Evolutionary conservation across 805 yeast genomes (phyloP).

Genomic region (Isabelozyma pseudorhagii): DNA sequence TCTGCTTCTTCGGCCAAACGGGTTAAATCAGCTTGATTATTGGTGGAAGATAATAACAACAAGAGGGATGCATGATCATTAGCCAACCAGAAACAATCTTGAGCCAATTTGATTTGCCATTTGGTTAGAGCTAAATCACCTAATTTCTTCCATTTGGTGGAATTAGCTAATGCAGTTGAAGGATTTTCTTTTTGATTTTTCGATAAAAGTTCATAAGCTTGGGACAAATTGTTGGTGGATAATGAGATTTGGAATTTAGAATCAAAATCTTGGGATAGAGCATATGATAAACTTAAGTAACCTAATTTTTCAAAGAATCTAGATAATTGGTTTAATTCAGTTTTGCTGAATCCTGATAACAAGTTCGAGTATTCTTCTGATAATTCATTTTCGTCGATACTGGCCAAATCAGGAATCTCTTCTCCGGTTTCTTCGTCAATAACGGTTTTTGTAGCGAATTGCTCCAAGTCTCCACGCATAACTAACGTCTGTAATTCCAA

Average conservation of each 20-base stretch:
- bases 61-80: slow-evolving; percentile 79
- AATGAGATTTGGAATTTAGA: slow-evolving; percentile 90
- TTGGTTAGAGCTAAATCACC: slow-evolving; percentile 81
- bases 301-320: slow-evolving; percentile 95
- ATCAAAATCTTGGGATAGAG: slow-evolving; percentile 81
- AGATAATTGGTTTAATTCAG: slow-evolving; percentile 74
- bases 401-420: slow-evolving; percentile 33
- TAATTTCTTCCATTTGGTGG: slow-evolving; percentile 77
- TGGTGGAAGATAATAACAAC: slow-evolving; percentile 77
- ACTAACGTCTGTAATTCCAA: slow-evolving; percentile 95
- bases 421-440: slow-evolving; percentile 38
- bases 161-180: slow-evolving; percentile 34
- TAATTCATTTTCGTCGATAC: slow-evolving; percentile 53
- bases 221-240: slow-evolving; percentile 62
- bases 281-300: slow-evolving; percentile 74
- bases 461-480: slow-evolving; percentile 89
- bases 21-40: slow-evolving; percentile 57
- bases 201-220: slow-evolving; percentile 57
- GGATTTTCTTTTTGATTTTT: slow-evolving; percentile 44
- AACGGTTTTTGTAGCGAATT: slow-evolving; percentile 32
- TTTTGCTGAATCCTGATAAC: slow-evolving; percentile 59
- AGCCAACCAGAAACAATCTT: slow-evolving; percentile 73
- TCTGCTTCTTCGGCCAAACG: slow-evolving; percentile 67
- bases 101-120: slow-evolving; percentile 82
- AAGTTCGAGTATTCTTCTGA: slow-evolving; percentile 46